Evolutionary conservation across 2,329 filamentous ascomycete species (phyloP).

Genomic region (Phoma sp.): DNA sequence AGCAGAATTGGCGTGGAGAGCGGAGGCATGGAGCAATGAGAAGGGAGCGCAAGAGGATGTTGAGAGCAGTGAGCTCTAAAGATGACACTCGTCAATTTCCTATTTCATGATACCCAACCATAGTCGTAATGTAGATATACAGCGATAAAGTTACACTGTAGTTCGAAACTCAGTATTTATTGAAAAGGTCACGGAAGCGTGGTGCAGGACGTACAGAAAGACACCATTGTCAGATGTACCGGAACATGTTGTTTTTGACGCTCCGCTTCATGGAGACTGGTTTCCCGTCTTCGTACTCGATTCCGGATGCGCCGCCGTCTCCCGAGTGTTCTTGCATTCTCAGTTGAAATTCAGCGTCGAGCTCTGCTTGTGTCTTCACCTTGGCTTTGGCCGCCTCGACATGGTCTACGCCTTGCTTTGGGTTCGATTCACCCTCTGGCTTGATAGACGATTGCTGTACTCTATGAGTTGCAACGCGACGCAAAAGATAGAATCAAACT

Average conservation of each 20-base stretch:
- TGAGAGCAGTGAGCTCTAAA: slow-evolving; percentile 17
- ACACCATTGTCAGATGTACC: slow-evolving; percentile 61
- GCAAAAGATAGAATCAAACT: not conserved
- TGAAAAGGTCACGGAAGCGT: not conserved
- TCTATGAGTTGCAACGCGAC: not conserved
- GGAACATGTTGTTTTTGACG: slow-evolving; percentile 79
- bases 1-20: slow-evolving; percentile 27
- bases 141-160: slow-evolving; percentile 12
- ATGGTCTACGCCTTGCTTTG: slow-evolving; percentile 12
- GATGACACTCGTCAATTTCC: slow-evolving; percentile 1
- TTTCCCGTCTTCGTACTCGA: slow-evolving; percentile 78
- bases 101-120: slow-evolving; percentile 17
- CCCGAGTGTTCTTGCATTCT: slow-evolving; percentile 72
- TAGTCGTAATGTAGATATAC: slow-evolving; percentile 16
- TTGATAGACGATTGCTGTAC: slow-evolving; percentile 19
- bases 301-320: slow-evolving; percentile 72
- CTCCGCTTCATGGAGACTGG: slow-evolving; percentile 75
- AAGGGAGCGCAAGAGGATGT: not conserved
- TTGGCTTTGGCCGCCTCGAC: slow-evolving; percentile 27
- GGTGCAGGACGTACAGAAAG: slow-evolving; percentile 1
- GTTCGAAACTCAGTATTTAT: not conserved
- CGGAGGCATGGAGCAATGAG: slow-evolving; percentile 6
- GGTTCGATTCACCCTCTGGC: slow-evolving; percentile 7
- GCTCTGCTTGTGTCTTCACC: slow-evolving; percentile 65
- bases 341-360: slow-evolving; percentile 69